phyloP scores from a whole-genome alignment of 2,329 filamentous ascomycete genomes.

The Kalmusia sp. region DNA sequence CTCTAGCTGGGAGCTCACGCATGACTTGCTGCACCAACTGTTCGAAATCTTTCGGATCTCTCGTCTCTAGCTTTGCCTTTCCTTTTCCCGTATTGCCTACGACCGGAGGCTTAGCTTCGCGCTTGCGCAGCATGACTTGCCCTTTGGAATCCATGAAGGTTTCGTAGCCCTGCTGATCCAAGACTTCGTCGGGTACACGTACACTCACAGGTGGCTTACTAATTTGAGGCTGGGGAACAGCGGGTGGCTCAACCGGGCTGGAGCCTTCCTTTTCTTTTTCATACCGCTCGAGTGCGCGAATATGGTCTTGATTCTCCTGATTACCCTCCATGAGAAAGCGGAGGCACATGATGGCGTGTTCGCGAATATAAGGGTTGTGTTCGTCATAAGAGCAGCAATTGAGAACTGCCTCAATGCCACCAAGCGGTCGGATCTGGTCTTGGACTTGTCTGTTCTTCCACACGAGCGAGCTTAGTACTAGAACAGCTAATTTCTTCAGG shows the following conservation, averaged over 20 bases:
- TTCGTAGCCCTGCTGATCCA: constrained; percentile 58
- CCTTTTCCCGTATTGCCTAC: constrained; percentile 30
- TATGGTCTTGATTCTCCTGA: constrained; percentile 74
- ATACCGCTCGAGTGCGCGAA: constrained; percentile 64
- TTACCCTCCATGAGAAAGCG: constrained; percentile 72
- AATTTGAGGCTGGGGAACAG: constrained; percentile 1
- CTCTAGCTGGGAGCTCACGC: constrained; percentile 51
- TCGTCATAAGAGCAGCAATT: constrained; percentile 92
- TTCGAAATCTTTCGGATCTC: constrained; percentile 53
- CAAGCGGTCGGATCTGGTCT: constrained; percentile 82
- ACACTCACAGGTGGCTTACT: constrained; percentile 34
- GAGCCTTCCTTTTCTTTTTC: constrained; percentile 26
- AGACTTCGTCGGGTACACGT: constrained; percentile 55
- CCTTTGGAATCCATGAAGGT: constrained; percentile 58
- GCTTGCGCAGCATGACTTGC: constrained; percentile 55
- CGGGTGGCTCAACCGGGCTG: constrained; percentile 18
- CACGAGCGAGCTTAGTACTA: constrained; percentile 86
- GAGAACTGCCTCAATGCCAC: constrained; percentile 85
- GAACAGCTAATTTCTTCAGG: constrained; percentile 90
- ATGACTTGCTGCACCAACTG: constrained; percentile 56
- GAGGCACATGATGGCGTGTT: constrained; percentile 68
- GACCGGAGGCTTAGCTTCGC: constrained; percentile 35
- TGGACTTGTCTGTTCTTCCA: constrained; percentile 88
- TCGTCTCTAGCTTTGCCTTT: constrained; percentile 38
- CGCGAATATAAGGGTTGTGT: constrained; percentile 91